Evolutionary conservation across 2,329 filamentous ascomycete species (phyloP).

Genomic region (Paracorniculantispora psalliotae): DNA sequence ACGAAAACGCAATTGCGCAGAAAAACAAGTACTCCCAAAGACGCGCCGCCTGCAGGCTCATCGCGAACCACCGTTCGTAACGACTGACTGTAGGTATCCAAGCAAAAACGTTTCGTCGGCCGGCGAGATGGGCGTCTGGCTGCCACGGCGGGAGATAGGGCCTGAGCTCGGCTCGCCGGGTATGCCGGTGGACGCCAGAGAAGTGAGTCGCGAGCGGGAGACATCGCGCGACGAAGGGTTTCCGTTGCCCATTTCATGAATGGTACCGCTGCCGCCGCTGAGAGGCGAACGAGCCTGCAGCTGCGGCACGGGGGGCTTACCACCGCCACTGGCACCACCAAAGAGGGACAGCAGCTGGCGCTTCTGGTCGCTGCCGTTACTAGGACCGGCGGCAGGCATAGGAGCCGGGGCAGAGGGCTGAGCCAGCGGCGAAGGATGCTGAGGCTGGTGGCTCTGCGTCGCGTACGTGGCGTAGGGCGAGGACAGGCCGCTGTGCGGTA

Average conservation of each 20-base stretch:
- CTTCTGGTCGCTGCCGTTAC: conserved; percentile 34
- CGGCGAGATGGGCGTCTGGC: conserved; percentile 56
- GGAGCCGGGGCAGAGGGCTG: neutral
- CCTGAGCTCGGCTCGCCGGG: conserved; percentile 25
- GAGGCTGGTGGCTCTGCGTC: conserved; percentile 1
- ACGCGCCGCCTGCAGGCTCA: conserved; percentile 20
- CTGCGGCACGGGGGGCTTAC: neutral
- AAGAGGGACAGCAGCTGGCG: conserved; percentile 58
- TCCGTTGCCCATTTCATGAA: conserved; percentile 15
- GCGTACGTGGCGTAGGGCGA: neutral
- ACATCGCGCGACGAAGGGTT: conserved; percentile 14
- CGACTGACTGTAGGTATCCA: conserved; percentile 64
- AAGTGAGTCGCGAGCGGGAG: conserved; percentile 35
- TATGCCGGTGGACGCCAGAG: conserved; percentile 34
- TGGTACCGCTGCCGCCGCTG: neutral
- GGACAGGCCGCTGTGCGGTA: neutral
- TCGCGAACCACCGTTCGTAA: conserved; percentile 36
- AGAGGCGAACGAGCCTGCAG: conserved; percentile 7
- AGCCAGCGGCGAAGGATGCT: conserved; percentile 16
- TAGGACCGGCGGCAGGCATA: too few species aligned
- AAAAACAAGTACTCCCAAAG: neutral
- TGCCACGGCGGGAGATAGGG: conserved; percentile 38
- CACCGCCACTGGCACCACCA: conserved; percentile 24
- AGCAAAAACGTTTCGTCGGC: conserved; percentile 73
- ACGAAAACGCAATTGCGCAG: too few species aligned